Conservation (phyloP, 129 eudicot species). For the Tanacetum coccineum region DNA sequence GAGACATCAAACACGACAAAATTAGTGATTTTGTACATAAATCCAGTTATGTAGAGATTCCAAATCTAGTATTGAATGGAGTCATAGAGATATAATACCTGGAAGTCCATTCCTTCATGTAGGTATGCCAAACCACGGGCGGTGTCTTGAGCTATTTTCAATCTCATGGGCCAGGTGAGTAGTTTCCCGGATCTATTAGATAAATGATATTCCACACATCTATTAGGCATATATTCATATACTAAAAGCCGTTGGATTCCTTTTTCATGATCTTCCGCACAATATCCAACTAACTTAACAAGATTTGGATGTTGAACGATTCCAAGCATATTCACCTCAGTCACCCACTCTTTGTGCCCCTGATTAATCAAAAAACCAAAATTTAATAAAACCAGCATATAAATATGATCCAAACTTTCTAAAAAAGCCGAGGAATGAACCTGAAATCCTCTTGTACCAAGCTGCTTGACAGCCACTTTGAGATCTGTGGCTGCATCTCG, state of each 20-base stretch:
- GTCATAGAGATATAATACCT: slow-evolving; percentile 35
- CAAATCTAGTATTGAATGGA: too few relatives aligned
- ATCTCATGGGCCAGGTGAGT: slow-evolving; percentile 73
- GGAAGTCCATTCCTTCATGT: slow-evolving; percentile 89
- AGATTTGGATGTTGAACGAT: slow-evolving; percentile 80
- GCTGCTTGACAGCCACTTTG: slow-evolving; percentile 87
- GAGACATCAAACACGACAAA: neutral
- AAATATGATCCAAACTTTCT: neutral
- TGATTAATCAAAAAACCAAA: slow-evolving; percentile 24
- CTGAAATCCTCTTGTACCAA: slow-evolving; percentile 88
- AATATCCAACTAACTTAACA: slow-evolving; percentile 74
- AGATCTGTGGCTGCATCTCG: slow-evolving; percentile 42
- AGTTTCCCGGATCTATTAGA: slow-evolving; percentile 46
- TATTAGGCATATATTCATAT: slow-evolving; percentile 78
- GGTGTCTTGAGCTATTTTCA: slow-evolving; percentile 77
- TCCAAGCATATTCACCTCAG: slow-evolving; percentile 90
- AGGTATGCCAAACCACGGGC: slow-evolving; percentile 82
- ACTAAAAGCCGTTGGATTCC: slow-evolving; percentile 83
- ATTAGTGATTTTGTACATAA: slow-evolving; percentile 1
- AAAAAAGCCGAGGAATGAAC: slow-evolving; percentile 20
- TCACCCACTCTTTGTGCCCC: slow-evolving; percentile 98
- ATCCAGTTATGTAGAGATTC: neutral
- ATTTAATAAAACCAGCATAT: too few relatives aligned
- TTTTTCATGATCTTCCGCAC: slow-evolving; percentile 89
- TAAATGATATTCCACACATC: slow-evolving; percentile 73